phyloP scores from a whole-genome alignment of 371 early-diverging fungal genomes.

The Apophysomyces variabilis region DNA sequence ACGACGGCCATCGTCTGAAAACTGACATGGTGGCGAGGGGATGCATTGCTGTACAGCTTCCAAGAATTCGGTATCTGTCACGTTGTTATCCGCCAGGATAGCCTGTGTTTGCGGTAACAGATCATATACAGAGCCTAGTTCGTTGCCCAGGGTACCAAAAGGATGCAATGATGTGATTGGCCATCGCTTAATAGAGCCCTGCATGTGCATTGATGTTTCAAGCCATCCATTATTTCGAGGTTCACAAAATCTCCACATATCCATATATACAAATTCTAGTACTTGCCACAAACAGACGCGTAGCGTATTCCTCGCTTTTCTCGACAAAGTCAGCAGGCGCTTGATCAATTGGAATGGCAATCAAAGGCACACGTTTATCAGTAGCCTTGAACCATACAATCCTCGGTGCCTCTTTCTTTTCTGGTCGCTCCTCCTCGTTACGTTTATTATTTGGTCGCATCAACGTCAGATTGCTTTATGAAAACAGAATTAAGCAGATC shows the following conservation, averaged over 20 bases:
- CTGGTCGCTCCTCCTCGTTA: constrained; percentile 39
- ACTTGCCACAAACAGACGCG: constrained; percentile 53
- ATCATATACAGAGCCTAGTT: constrained; percentile 71
- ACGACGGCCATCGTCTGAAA: constrained; percentile 60
- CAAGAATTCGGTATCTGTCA: constrained; percentile 60
- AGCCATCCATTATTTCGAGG: not conserved
- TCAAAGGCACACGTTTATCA: constrained; percentile 78
- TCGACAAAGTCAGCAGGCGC: constrained; percentile 69
- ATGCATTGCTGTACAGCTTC: constrained; percentile 72
- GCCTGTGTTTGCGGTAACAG: constrained; percentile 75
- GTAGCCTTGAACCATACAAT: constrained; percentile 84
- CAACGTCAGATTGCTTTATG: constrained; percentile 46
- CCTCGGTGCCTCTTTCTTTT: constrained; percentile 34
- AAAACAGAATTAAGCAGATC: not conserved
- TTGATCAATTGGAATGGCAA: constrained; percentile 71
- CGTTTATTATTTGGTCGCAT: constrained; percentile 61
- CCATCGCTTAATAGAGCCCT: constrained; percentile 78
- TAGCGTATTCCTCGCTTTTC: constrained; percentile 54
- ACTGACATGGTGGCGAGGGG: constrained; percentile 36
- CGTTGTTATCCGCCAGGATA: constrained; percentile 69
- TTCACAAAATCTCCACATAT: too few relatives aligned
- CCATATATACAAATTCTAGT: not conserved
- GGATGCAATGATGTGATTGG: constrained; percentile 73
- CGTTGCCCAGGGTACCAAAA: constrained; percentile 66
- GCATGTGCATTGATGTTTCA: not conserved